These are phyloP conservation scores for Stephania yunnanensis DNA, from an alignment of 164 flowering plant species.

Conservation along the genomic window DNA sequence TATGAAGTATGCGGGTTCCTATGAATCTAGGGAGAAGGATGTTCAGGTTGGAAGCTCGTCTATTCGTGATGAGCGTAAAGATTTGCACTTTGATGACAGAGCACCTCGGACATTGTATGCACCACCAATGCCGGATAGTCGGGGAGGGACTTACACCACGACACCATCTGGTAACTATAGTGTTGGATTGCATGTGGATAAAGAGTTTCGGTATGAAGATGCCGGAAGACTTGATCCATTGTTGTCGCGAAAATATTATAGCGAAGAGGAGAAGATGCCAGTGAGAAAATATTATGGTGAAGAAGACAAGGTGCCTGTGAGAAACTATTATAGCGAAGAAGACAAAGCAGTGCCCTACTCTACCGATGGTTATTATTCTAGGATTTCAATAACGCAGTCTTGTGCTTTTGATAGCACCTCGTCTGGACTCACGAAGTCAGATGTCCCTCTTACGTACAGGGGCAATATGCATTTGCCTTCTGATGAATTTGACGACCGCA, in stretches of 20 bases:
- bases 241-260: constrained; percentile 16
- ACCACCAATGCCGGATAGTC: constrained; percentile 12
- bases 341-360: constrained; percentile 12
- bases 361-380: constrained; percentile 20
- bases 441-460: constrained; percentile 9
- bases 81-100: constrained; percentile 19
- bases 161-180: constrained; percentile 11
- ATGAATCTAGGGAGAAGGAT: constrained; percentile 14
- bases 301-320: constrained; percentile 14
- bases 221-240: constrained; percentile 4
- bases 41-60: constrained; percentile 18
- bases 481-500: constrained; percentile 13
- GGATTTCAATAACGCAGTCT: constrained; percentile 19
- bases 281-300: constrained; percentile 18
- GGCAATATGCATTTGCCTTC: constrained; percentile 8
- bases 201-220: constrained; percentile 11
- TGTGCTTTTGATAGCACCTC: constrained; percentile 20
- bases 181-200: constrained; percentile 14
- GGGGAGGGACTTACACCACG: not conserved
- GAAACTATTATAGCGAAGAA: constrained; percentile 21
- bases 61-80: constrained; percentile 17
- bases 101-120: constrained; percentile 6
- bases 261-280: constrained; percentile 15
- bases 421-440: constrained; percentile 17
- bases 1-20: constrained; percentile 4